Percentiles rank a stretch among this genome's conserved stretches.
Conservation (phyloP, 1,284 basidiomycete species). For the Ganoderma sinense region DNA sequence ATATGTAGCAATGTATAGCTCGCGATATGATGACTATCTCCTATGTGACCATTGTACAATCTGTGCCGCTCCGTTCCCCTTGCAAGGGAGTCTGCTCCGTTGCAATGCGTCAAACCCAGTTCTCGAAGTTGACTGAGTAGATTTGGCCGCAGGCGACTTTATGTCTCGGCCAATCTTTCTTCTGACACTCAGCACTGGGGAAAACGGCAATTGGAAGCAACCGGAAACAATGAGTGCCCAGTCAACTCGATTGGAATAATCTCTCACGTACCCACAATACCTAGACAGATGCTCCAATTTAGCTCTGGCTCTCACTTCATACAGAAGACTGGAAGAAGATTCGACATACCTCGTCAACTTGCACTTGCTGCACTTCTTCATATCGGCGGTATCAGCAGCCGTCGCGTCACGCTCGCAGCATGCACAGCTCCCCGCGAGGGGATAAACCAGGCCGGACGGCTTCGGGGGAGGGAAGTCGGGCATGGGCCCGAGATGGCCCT, state of each 20-base stretch:
- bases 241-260: background rate
- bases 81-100: background rate
- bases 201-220: background rate
- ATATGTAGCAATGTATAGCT: background rate
- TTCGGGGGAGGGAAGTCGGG: slow-evolving; percentile 8
- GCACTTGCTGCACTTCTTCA: slow-evolving; percentile 26
- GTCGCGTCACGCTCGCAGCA: slow-evolving; percentile 25
- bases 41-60: background rate
- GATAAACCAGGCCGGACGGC: slow-evolving; percentile 11
- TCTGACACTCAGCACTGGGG: slow-evolving; percentile 21
- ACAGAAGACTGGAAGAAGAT: background rate
- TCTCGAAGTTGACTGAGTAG: slow-evolving; percentile 25
- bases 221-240: background rate
- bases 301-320: background rate
- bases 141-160: slow-evolving; percentile 22
- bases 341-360: slow-evolving; percentile 21
- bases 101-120: slow-evolving; percentile 17
- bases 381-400: background rate
- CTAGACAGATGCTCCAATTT: background rate
- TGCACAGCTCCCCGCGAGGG: slow-evolving; percentile 26
- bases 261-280: slow-evolving; percentile 9
- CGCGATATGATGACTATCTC: background rate
- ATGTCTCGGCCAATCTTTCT: slow-evolving; percentile 27
- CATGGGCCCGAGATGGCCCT: slow-evolving; percentile 13
- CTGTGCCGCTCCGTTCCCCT: too few species aligned